phyloP scores from a whole-genome alignment of 805 yeast genomes.

The Nakazawaea ernobii region DNA sequence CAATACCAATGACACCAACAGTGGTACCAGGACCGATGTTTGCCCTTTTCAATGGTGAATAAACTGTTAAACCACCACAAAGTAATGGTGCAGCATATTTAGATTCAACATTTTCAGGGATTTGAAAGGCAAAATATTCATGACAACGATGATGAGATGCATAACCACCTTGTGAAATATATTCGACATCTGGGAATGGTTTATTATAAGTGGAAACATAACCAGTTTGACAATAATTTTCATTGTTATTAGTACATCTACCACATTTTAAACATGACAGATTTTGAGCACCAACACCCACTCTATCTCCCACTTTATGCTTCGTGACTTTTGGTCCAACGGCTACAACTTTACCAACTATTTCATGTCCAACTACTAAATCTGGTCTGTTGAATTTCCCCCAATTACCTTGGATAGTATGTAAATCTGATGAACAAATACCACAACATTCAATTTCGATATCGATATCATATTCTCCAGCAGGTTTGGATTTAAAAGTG shows the following conservation, averaged over 20 bases:
- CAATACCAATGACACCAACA: conserved; percentile 51
- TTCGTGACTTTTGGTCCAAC: conserved; percentile 31
- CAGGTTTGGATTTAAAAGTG: conserved; percentile 19
- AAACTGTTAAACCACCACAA: conserved; percentile 54
- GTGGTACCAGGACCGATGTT: conserved; percentile 43
- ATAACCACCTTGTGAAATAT: conserved; percentile 42
- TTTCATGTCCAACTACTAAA: conserved; percentile 39
- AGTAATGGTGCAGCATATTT: conserved; percentile 45
- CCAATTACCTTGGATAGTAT: conserved; percentile 36
- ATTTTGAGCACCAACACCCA: conserved; percentile 44
- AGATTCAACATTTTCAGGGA: conserved; percentile 40
- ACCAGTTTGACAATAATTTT: conserved; percentile 42
- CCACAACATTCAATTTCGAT: conserved; percentile 43
- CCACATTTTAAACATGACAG: conserved; percentile 33
- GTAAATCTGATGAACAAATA: conserved; percentile 47
- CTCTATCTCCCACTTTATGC: conserved; percentile 41
- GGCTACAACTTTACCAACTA: conserved; percentile 35
- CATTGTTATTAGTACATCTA: conserved; percentile 30
- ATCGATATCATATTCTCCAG: conserved; percentile 30
- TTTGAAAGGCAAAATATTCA: conserved; percentile 38
- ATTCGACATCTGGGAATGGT: conserved; percentile 39
- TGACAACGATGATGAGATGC: conserved; percentile 40
- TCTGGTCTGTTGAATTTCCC: conserved; percentile 17
- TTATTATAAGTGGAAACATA: conserved; percentile 46
- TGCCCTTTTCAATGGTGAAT: conserved; percentile 37